Conservation (phyloP, 2,329 filamentous ascomycete genomes). For the Xylariaceae sp. region DNA sequence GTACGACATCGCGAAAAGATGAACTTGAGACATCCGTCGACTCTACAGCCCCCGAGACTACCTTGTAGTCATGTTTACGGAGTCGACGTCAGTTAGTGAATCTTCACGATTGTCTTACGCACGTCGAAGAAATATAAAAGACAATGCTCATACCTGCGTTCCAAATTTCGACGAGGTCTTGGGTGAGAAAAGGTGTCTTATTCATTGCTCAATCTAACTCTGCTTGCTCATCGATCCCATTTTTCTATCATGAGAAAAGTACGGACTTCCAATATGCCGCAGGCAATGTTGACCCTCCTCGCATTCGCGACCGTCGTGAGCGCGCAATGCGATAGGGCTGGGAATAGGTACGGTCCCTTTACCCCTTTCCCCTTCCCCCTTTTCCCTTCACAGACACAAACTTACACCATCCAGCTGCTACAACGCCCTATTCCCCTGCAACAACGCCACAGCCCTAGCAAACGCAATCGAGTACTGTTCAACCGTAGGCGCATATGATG, state of each 20-base stretch:
- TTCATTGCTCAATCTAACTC: no score
- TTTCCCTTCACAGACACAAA: no score
- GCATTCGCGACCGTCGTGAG: slow-evolving; percentile 13
- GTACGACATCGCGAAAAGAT: slow-evolving; percentile 7
- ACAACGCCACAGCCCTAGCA: slow-evolving; percentile 15
- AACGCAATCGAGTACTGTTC: slow-evolving; percentile 23
- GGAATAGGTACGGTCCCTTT: slow-evolving; percentile 17
- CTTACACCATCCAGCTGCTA: slow-evolving; percentile 18
- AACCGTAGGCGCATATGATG: slow-evolving; percentile 21
- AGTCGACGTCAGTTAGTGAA: no score
- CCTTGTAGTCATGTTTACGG: no score
- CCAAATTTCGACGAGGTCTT: no score
- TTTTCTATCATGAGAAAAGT: neutral
- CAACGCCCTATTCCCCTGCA: slow-evolving; percentile 26
- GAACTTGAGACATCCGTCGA: slow-evolving; percentile 3
- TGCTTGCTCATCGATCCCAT: neutral
- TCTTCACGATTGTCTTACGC: no score
- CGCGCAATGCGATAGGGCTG: slow-evolving; percentile 20
- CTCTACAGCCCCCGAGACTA: neutral
- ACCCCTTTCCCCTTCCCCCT: neutral
- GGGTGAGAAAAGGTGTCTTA: no score
- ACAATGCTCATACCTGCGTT: no score
- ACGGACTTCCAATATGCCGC: slow-evolving; percentile 10
- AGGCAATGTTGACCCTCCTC: slow-evolving; percentile 18
- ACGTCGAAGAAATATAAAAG: no score